These are phyloP conservation scores for Lachnellula hyalina DNA, from an alignment of 2,329 filamentous ascomycete species.

Conservation along the genomic window DNA sequence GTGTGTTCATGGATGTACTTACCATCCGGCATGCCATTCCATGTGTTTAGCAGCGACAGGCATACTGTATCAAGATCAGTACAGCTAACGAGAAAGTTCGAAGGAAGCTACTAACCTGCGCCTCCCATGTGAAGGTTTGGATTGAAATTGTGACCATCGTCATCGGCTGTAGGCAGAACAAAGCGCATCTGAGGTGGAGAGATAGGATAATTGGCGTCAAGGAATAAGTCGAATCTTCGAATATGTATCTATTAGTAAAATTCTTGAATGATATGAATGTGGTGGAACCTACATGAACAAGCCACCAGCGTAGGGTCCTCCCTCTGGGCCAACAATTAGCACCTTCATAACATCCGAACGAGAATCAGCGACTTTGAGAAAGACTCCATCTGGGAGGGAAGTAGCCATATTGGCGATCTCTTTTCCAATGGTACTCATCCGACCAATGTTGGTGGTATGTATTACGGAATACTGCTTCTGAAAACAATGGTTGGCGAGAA, in stretches of 20 bases:
- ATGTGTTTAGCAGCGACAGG: conserved; percentile 16
- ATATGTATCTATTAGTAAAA: not conserved
- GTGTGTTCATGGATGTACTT: not conserved
- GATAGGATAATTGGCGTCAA: conserved; percentile 17
- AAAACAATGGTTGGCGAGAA: conserved; percentile 13
- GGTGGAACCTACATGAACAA: conserved; percentile 17
- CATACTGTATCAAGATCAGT: conserved; percentile 5
- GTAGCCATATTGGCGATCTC: conserved; percentile 23
- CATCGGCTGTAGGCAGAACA: conserved; percentile 17
- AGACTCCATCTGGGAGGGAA: conserved; percentile 19
- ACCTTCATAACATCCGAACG: conserved; percentile 19
- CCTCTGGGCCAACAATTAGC: conserved; percentile 20
- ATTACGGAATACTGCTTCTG: conserved; percentile 2
- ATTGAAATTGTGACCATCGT: conserved; percentile 18
- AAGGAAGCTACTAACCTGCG: conserved; percentile 1
- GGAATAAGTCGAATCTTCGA: conserved; percentile 19
- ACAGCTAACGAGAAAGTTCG: not conserved
- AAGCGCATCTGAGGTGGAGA: conserved; percentile 19
- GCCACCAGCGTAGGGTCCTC: conserved; percentile 21
- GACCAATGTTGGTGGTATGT: conserved; percentile 8
- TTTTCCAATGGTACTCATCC: conserved; percentile 20
- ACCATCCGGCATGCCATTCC: conserved; percentile 12
- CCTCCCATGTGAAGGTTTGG: conserved; percentile 20
- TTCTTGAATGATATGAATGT: not conserved
- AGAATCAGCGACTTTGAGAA: conserved; percentile 16